A percentile compares a stretch with the other conserved stretches of the same genome.
These are phyloP conservation scores for Fistulifera pelliculosa DNA, from an alignment of 108 stramenopile genomes.

Conservation along the genomic window DNA sequence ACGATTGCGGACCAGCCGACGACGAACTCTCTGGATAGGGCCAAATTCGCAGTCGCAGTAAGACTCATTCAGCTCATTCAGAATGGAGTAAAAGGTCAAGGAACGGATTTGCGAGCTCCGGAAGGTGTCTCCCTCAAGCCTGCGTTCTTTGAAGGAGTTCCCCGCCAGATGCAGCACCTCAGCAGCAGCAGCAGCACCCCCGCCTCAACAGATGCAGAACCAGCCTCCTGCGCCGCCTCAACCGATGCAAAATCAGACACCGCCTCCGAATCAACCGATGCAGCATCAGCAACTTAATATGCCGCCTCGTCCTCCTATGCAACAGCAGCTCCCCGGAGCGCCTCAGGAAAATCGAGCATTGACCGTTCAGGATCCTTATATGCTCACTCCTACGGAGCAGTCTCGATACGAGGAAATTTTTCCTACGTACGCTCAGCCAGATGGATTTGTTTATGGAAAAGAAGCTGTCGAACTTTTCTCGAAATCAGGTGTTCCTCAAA, in stretches of 20 bases:
- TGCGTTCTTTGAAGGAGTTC: conserved; percentile 61
- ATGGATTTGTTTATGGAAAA: conserved; percentile 81
- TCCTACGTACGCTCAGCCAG: conserved; percentile 64
- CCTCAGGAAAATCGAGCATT: conserved; percentile 26
- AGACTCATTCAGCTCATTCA: conserved; percentile 79
- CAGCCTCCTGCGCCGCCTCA: conserved; percentile 8
- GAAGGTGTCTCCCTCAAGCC: conserved; percentile 39
- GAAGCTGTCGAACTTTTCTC: conserved; percentile 87
- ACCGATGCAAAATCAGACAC: conserved; percentile 13
- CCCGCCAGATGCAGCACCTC: conserved; percentile 16
- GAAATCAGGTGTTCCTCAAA: conserved; percentile 56
- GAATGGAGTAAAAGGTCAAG: conserved; percentile 64
- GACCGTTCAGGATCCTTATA: conserved; percentile 71
- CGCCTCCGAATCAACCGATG: conserved; percentile 6
- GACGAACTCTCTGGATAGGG: conserved; percentile 47
- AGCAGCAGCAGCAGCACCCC: conserved; percentile 10
- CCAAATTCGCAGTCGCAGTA: conserved; percentile 68
- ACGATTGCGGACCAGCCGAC: conserved; percentile 66
- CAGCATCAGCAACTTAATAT: conserved; percentile 18
- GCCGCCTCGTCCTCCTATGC: conserved; percentile 8
- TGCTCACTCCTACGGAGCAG: conserved; percentile 65
- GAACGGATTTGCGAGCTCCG: conserved; percentile 37
- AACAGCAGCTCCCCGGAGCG: conserved; percentile 6
- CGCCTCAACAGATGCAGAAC: conserved; percentile 10
- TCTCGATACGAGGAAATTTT: conserved; percentile 80